Base-by-base conservation (phyloP, 2,329 filamentous ascomycete species). In the Akanthomyces uredinophilus region DNA sequence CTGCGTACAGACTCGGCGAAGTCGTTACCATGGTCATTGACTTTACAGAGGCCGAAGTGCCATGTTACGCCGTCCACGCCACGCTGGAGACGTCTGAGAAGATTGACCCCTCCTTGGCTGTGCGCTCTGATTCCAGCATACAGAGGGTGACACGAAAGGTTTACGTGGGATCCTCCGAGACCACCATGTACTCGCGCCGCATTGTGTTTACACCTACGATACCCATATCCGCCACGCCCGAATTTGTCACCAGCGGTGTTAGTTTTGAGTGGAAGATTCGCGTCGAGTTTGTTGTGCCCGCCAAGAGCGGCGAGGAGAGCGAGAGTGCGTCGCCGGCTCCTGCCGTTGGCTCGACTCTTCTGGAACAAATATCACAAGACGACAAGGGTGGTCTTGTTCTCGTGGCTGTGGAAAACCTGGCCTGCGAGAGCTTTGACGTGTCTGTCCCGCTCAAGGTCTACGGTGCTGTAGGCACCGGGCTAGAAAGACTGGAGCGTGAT, bases 391-490 rank as follows among this genome's bases (percentile, higher is more conserved):
- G 87, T 1, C 74, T 84, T 27, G 83, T 95, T 16, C 79, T 93
- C 57, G 90, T 92, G 18, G 90, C 91, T 0, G 85, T 89, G 56
- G 91, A 96, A 77, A 86, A 87, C 65, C 70, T 96, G 57, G 83
- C 87, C 10, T 94, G 91, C 68, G 92, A 96, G 78, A 96, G 90
- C 69, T 96, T 96, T 74, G 92, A 96, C 74, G 90, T 96, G 51
- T 86, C 87, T 39, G 91, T 96, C 51, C 92, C 92, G 29, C 78
- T 97, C 66, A 85, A 87, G 56, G 90, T 97, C 11, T 96, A 96
- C 70, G 86, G 86, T 46, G 83, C 84, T 20, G 79, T 84, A 41
- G 81, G 82, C 63, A 82, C 78, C 58, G 83, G 83, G 8, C 70
- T 86, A 63, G 84, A 86, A 71, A 78, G 77, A 64, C 69, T 84